A percentile compares a stretch with the other conserved stretches of the same genome.
These are phyloP conservation scores for Suhomyces wounanorum DNA, from an alignment of 1,139 yeast genomes.

Conservation along the genomic window DNA sequence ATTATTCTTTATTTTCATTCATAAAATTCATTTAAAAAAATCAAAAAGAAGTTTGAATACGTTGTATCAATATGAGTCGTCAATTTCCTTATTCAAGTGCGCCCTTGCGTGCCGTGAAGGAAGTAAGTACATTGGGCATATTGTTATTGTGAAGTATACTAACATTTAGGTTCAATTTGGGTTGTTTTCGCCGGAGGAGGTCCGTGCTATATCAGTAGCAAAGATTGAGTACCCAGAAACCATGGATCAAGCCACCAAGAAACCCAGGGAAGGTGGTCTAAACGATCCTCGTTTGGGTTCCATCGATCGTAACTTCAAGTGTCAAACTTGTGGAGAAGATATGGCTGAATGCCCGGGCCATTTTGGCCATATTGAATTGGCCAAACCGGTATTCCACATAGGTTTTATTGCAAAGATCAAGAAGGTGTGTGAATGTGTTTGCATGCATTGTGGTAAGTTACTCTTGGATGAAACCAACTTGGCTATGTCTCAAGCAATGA, in stretches of 20 bases:
- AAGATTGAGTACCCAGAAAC: slow-evolving; percentile 98
- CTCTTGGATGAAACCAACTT: slow-evolving; percentile 85
- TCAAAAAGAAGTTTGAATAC: slow-evolving; percentile 8
- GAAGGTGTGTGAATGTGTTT: slow-evolving; percentile 92
- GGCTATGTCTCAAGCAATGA: slow-evolving; percentile 84
- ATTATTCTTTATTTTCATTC: slow-evolving; percentile 7
- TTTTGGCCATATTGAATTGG: slow-evolving; percentile 97
- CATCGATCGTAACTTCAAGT: slow-evolving; percentile 92
- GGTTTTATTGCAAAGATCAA: slow-evolving; percentile 93
- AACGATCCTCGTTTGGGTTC: slow-evolving; percentile 97
- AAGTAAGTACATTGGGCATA: slow-evolving; percentile 50
- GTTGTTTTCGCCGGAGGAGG: slow-evolving; percentile 95
- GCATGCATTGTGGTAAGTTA: slow-evolving; percentile 98
- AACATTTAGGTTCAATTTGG: slow-evolving; percentile 82
- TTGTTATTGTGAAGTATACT: slow-evolving; percentile 11
- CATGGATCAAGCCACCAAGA: slow-evolving; percentile 94
- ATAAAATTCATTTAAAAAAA: slow-evolving; percentile 14
- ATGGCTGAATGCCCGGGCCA: slow-evolving; percentile 99
- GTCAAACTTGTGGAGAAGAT: slow-evolving; percentile 99
- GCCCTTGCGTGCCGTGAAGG: slow-evolving; percentile 93
- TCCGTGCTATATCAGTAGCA: slow-evolving; percentile 94
- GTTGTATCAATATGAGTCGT: slow-evolving; percentile 41
- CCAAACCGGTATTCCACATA: slow-evolving; percentile 97
- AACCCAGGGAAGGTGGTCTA: slow-evolving; percentile 95
- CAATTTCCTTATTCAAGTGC: slow-evolving; percentile 95